Percentiles rank a stretch among this genome's conserved stretches.
These are phyloP conservation scores for Chalciporus chontae DNA, from an alignment of 768 basidiomycete genomes.

Conservation along the genomic window DNA sequence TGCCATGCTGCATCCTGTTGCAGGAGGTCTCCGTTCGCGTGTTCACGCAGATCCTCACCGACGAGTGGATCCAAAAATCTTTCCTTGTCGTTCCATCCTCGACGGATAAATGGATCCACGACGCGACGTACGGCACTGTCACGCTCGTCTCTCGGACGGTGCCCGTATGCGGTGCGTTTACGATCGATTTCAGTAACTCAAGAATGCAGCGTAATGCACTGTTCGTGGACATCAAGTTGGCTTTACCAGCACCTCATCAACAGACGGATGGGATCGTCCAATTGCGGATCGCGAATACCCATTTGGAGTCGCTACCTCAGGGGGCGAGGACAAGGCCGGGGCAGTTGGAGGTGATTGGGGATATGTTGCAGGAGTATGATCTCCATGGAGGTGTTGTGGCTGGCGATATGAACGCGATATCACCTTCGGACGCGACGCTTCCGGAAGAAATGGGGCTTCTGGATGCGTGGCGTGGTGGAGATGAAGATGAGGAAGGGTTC, in stretches of 20 bases:
- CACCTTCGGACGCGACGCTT: constrained; percentile 40
- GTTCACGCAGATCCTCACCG: constrained; percentile 46
- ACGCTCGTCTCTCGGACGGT: constrained; percentile 63
- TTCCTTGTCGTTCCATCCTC: constrained; percentile 58
- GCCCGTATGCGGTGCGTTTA: constrained; percentile 44
- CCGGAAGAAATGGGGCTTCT: constrained; percentile 44
- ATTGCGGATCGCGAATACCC: constrained; percentile 69
- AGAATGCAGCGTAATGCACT: constrained; percentile 53
- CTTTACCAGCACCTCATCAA: constrained; percentile 30
- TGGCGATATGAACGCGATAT: constrained; percentile 74
- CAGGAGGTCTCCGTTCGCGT: constrained; percentile 58
- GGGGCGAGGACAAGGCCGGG: constrained; percentile 43
- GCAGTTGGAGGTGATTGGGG: constrained; percentile 53
- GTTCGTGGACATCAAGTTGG: constrained; percentile 52
- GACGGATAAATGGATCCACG: constrained; percentile 50
- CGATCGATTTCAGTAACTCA: constrained; percentile 52
- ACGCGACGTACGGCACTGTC: constrained; percentile 58
- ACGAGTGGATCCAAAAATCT: constrained; percentile 60
- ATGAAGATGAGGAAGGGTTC: constrained; percentile 42
- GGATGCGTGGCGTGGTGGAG: constrained; percentile 56
- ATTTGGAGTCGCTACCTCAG: constrained; percentile 59
- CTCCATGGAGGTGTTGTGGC: constrained; percentile 59
- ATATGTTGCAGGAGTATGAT: constrained; percentile 43
- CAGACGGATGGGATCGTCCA: constrained; percentile 38
- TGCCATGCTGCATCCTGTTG: constrained; percentile 61